Percentiles rank a stretch among this genome's conserved stretches.
Conservation (phyloP, 306 rosid genomes). For the Sesbania bispinosa region DNA sequence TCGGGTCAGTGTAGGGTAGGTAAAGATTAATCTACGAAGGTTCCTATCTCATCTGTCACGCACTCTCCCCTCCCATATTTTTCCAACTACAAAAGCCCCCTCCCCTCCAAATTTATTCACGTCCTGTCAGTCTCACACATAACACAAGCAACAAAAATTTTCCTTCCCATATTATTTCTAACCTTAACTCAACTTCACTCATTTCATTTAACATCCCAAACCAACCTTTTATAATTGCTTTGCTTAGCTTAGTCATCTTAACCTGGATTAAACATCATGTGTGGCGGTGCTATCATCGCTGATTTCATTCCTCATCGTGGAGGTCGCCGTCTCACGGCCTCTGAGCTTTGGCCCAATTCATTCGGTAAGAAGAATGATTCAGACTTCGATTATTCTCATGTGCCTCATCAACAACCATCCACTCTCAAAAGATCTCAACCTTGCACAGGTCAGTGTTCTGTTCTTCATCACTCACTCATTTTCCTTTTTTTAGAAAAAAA, state of each 20-base stretch:
- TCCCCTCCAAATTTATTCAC: neutral
- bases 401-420: neutral
- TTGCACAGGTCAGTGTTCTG: constrained; percentile 39
- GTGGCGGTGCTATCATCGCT: constrained; percentile 82
- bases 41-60: constrained; percentile 17
- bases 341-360: constrained; percentile 67
- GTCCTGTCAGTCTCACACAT: neutral
- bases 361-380: constrained; percentile 30
- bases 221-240: too few relatives aligned
- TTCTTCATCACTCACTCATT: too few relatives aligned
- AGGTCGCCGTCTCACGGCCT: constrained; percentile 37
- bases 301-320: constrained; percentile 60
- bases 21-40: neutral
- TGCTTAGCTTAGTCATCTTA: too few relatives aligned
- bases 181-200: too few relatives aligned
- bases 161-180: too few relatives aligned
- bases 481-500: too few relatives aligned
- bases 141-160: neutral
- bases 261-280: constrained; percentile 48
- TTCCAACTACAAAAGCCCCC: constrained; percentile 34
- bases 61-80: neutral
- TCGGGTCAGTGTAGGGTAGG: neutral
- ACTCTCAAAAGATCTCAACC: constrained; percentile 34
- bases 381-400: neutral
- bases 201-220: too few relatives aligned